Conservation (phyloP, 257 asterid species). For the Scutellaria barbata region DNA sequence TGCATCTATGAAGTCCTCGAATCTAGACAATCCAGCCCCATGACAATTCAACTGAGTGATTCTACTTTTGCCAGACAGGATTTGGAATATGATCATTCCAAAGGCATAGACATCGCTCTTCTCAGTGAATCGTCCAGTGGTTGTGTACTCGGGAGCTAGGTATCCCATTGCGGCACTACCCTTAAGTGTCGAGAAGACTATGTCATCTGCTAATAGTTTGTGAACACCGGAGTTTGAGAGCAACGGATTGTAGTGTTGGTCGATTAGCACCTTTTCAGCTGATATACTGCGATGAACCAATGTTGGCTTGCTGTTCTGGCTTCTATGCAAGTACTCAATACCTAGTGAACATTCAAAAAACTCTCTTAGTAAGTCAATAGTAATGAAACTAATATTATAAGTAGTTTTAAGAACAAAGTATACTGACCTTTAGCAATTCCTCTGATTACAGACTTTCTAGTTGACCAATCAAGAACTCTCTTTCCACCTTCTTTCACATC, state of each 20-base stretch:
- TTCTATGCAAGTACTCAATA: slow-evolving; percentile 76
- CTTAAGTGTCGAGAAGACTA: slow-evolving; percentile 81
- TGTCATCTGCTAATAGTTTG: slow-evolving; percentile 84
- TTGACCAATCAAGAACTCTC: slow-evolving; percentile 82
- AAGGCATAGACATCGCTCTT: slow-evolving; percentile 91
- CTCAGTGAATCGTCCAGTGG: slow-evolving; percentile 85
- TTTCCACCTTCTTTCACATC: slow-evolving; percentile 60
- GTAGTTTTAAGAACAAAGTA: neutral
- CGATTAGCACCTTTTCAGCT: slow-evolving; percentile 87
- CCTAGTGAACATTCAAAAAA: slow-evolving; percentile 46
- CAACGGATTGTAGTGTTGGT: slow-evolving; percentile 73
- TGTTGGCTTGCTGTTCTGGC: slow-evolving; percentile 54
- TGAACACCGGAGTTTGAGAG: slow-evolving; percentile 84
- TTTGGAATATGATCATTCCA: slow-evolving; percentile 91
- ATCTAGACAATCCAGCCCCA: slow-evolving; percentile 75
- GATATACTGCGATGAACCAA: slow-evolving; percentile 85
- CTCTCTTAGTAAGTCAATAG: neutral
- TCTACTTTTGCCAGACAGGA: slow-evolving; percentile 76
- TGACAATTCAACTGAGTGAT: slow-evolving; percentile 68
- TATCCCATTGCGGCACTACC: slow-evolving; percentile 97
- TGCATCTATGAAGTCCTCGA: slow-evolving; percentile 69
- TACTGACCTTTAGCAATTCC: slow-evolving; percentile 87
- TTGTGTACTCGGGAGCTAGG: slow-evolving; percentile 92
- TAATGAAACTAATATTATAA: neutral
- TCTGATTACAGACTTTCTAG: slow-evolving; percentile 67